Evolutionary conservation across 495 filamentous ascomycete genomes (phyloP), one percentile per base, ranked within the genome.

Genomic region (Penicillium maclennaniae): DNA sequence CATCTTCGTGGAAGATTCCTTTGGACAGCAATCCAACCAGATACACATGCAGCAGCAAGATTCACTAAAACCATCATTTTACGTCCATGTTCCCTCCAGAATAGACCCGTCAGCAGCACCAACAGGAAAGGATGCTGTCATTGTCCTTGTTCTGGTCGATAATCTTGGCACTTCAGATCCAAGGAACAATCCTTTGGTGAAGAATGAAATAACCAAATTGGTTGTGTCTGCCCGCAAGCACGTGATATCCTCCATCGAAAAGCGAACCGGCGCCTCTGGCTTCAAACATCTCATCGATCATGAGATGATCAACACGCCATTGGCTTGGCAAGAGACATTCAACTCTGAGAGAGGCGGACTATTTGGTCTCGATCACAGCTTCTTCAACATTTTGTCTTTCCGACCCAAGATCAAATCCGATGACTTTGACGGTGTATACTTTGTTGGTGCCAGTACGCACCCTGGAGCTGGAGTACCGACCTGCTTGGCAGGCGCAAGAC

Each of bases 401-500:
- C 69, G 85, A 1, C 85, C 85, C 0, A 67, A 69, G 43, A 86
- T 79, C 3, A 70, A 71, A 54, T 79, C 82, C 42, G 50, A 66
- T 10, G 64, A 52, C 3, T 69, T 86, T 25, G 51, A 69, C 7
- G 65, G 71, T 8, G 56, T 77, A 43, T 85, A 84, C 55, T 87
- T 88, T 62, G 85, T 87, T 1, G 85, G 85, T 14, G 85, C 85
- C 1, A 81, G 75, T 56, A 86, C 84, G 42, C 85, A 88, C 72
- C 85, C 85, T 0, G 85, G 85, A 3, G 87, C 85, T 0, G 85
- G 85, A 0, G 85, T 88, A 42, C 85, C 85, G 27, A 84, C 87
- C 49, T 81, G 81, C 40, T 66, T 88, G 15, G 83, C 85, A 0
- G 85, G 85, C 1, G 74, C 77, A 1, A 82, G 79, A 67, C 72